These are phyloP conservation scores for Candida smagusa DNA, from an alignment of 1,139 yeast genomes.

Conservation along the genomic window DNA sequence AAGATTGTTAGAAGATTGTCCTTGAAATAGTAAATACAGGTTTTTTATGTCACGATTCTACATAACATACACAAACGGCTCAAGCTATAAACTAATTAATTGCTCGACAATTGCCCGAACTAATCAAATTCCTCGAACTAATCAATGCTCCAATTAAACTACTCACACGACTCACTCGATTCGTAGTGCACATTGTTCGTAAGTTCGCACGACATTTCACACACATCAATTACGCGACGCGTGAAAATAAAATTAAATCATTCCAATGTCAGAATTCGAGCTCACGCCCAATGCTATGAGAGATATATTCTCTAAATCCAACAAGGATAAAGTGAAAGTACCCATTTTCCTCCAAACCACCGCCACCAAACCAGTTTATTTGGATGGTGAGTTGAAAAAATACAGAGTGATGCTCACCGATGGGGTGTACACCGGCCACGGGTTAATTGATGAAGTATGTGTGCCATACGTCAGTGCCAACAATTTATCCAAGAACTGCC, in stretches of 20 bases:
- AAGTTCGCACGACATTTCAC: too few relatives aligned
- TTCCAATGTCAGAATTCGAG: conserved; percentile 5
- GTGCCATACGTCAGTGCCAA: conserved; percentile 48
- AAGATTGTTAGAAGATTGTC: too few relatives aligned
- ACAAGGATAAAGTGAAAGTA: conserved; percentile 6
- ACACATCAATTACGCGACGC: conserved; percentile 2
- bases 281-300: conserved; percentile 10
- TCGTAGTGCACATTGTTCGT: too few relatives aligned
- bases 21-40: too few relatives aligned
- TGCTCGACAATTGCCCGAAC: too few relatives aligned
- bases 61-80: too few relatives aligned
- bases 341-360: conserved; percentile 39
- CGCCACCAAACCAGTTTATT: conserved; percentile 43
- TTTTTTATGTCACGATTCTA: too few relatives aligned
- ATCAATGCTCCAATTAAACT: too few relatives aligned
- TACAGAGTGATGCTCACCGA: conserved; percentile 61
- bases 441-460: conserved; percentile 60
- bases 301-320: conserved; percentile 14
- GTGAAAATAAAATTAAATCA: conserved; percentile 3
- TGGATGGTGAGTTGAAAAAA: conserved; percentile 44
- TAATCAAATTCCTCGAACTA: too few relatives aligned
- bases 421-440: conserved; percentile 61
- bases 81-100: too few relatives aligned
- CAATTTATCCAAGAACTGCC: conserved; percentile 35
- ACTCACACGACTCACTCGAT: too few relatives aligned